Conservation (phyloP, 2,329 filamentous ascomycete species). For the Xylaria sp. region DNA sequence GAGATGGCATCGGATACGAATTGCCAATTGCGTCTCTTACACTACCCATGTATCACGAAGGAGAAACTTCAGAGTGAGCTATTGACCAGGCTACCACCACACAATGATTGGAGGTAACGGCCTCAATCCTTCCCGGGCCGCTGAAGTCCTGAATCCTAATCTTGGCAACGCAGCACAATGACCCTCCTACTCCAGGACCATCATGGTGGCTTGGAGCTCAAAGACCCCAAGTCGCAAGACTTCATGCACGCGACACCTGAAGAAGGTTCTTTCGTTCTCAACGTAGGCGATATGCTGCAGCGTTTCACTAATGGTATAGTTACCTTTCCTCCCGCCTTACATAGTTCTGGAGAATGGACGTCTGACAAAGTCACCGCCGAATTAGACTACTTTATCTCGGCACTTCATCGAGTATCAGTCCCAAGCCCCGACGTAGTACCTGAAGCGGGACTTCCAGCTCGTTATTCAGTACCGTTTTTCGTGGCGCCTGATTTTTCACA, state of each 20-base stretch:
- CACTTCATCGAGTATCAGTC: constrained; percentile 41
- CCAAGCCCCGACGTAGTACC: constrained; percentile 34
- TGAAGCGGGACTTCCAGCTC: constrained; percentile 38
- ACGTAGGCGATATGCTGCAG: constrained; percentile 45
- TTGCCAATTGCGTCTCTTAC: constrained; percentile 40
- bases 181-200: constrained; percentile 67
- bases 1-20: constrained; percentile 32
- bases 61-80: constrained; percentile 36
- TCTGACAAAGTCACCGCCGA: neutral
- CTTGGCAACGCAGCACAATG: too few relatives aligned
- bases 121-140: too few relatives aligned
- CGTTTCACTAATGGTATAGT: constrained; percentile 45
- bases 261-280: constrained; percentile 42
- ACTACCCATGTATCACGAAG: constrained; percentile 40
- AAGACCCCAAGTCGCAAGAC: constrained; percentile 49
- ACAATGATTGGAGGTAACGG: constrained; percentile 64
- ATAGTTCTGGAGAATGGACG: neutral
- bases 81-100: constrained; percentile 54
- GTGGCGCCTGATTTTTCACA: constrained; percentile 39
- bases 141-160: too few relatives aligned
- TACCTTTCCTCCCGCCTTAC: too few relatives aligned
- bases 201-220: constrained; percentile 61
- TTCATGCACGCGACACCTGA: constrained; percentile 38
- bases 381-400: constrained; percentile 44
- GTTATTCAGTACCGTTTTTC: constrained; percentile 46